phyloP scores from a whole-genome alignment of 371 early-diverging fungal genomes.

The Rhizopus microsporus region DNA sequence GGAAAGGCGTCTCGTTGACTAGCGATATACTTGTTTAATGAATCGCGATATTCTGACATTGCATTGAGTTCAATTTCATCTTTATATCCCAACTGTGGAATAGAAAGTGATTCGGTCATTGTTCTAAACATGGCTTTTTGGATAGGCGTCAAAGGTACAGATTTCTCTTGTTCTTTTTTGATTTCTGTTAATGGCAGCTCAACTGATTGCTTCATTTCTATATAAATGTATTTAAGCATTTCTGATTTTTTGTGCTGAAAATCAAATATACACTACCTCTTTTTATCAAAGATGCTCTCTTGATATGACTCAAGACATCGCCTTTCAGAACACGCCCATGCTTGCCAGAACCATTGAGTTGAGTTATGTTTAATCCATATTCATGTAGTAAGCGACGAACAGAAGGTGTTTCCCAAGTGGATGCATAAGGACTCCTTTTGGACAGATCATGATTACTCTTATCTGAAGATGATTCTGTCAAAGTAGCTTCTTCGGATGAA shows the following conservation, averaged over 20 bases:
- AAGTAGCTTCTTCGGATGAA: slow-evolving; percentile 7
- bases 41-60: slow-evolving; percentile 58
- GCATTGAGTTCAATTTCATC: slow-evolving; percentile 83
- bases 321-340: slow-evolving; percentile 16
- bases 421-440: background rate
- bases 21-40: slow-evolving; percentile 62
- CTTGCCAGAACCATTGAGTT: slow-evolving; percentile 44
- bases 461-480: background rate
- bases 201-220: slow-evolving; percentile 1
- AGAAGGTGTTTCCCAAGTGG: slow-evolving; percentile 75
- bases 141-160: slow-evolving; percentile 68
- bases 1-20: slow-evolving; percentile 34
- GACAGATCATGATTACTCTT: background rate
- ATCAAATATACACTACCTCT: slow-evolving; percentile 4
- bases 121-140: slow-evolving; percentile 94
- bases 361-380: slow-evolving; percentile 63
- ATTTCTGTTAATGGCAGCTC: background rate
- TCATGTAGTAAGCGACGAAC: slow-evolving; percentile 86
- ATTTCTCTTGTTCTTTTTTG: slow-evolving; percentile 3
- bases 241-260: background rate
- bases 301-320: slow-evolving; percentile 18
- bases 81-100: slow-evolving; percentile 93
- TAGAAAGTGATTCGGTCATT: slow-evolving; percentile 87
- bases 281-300: slow-evolving; percentile 3
- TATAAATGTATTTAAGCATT: background rate